Conservation (phyloP, 495 filamentous ascomycete species). For the Talaromyces wortmannii region DNA sequence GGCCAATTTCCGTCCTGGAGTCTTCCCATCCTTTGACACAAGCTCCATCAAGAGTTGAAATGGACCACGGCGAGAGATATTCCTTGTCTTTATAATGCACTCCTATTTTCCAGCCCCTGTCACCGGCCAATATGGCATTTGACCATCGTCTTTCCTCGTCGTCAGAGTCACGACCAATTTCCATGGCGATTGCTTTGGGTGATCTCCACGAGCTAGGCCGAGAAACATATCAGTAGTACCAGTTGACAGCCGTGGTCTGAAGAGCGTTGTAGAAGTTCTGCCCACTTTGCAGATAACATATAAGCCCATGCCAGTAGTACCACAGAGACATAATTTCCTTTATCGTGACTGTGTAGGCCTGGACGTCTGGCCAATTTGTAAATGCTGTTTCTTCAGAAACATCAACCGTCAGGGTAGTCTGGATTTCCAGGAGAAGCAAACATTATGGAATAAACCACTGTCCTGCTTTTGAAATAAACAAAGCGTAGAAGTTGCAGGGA, state of each 20-base stretch:
- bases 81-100: constrained; percentile 13
- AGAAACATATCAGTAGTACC: background rate
- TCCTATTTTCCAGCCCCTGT: constrained; percentile 12
- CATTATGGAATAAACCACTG: too few relatives aligned
- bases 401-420: constrained; percentile 5
- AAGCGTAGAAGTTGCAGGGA: background rate
- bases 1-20: background rate
- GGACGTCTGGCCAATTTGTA: constrained; percentile 15
- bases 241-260: constrained; percentile 11
- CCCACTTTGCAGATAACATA: constrained; percentile 20
- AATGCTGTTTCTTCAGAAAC: constrained; percentile 13
- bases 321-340: constrained; percentile 15
- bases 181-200: constrained; percentile 6
- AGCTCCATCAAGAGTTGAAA: constrained; percentile 2
- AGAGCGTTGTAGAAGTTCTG: constrained; percentile 15
- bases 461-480: too few relatives aligned
- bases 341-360: constrained; percentile 10
- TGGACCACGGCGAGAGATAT: constrained; percentile 22
- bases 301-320: constrained; percentile 21
- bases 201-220: background rate
- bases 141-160: constrained; percentile 15
- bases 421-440: constrained; percentile 9
- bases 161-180: constrained; percentile 11
- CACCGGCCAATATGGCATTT: constrained; percentile 11
- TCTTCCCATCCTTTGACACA: constrained; percentile 2